Evolutionary conservation across 495 filamentous ascomycete genomes (phyloP), one percentile per base, ranked within the genome.

Genomic region (Penicillium ochrochloron): DNA sequence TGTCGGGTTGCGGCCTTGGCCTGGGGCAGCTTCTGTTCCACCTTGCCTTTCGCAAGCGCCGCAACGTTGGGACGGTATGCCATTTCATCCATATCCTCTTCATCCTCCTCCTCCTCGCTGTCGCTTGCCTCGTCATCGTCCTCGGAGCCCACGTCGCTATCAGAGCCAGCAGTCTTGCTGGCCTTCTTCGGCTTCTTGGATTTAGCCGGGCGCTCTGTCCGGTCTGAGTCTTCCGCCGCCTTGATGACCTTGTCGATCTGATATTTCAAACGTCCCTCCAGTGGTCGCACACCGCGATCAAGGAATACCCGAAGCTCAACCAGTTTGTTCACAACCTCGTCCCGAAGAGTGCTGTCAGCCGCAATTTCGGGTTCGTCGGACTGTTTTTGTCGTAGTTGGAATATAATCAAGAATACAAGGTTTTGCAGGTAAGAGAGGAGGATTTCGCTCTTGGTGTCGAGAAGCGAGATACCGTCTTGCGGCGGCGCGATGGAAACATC

Each of bases 361-460:
- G 70, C 61, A 5, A 73, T 70, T 2, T 77, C 67, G 0, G 72
- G 65, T n/a, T 72, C 64, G 0, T 80, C 69, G 57, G 67, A 68
- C 27, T 63, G 56, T 31, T 79, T 72, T 68, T 88, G 85, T 19
- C 92, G 86, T 19, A 97, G 73, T 74, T 97, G 95, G 48, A 94
- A 76, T 3, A 97, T 78, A 41, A 96, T 89, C 54, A 98, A 79
- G 67, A 97, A 97, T 34, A 94, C 92, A 5, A 97, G 85, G 68
- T 97, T 94, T 69, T 98, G 96, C 0, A 98, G 81, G 79, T 99
- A 99, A 2, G 96, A 93, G 48, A 99, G 90, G 15, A 99, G 86
- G 19, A 98, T 85, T 65, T 99, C 96, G 81, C 92, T 97, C 75
- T 99, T 99, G 57, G 90, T 85, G 72, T 97, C 92, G 70, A 99